phyloP scores from a whole-genome alignment of 2,329 filamentous ascomycete genomes.

The Trichoderma semiorbis region DNA sequence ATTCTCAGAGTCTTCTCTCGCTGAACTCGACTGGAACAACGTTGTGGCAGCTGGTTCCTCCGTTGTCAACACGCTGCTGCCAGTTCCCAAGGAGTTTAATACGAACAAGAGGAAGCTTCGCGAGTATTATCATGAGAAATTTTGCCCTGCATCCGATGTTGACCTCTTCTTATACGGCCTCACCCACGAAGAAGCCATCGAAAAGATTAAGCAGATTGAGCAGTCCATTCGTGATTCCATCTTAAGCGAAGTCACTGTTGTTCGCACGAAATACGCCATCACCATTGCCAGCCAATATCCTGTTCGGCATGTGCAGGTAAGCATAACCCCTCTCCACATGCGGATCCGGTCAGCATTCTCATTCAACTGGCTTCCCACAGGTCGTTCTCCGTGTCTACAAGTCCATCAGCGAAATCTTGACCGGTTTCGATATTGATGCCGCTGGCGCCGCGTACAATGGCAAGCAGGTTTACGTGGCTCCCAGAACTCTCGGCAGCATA shows the following conservation, averaged over 20 bases:
- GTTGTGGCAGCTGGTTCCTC: constrained; percentile 78
- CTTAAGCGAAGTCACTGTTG: constrained; percentile 76
- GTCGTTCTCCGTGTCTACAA: constrained; percentile 85
- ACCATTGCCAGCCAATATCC: constrained; percentile 84
- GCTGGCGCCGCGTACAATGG: constrained; percentile 79
- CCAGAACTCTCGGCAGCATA: constrained; percentile 72
- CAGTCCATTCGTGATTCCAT: constrained; percentile 70
- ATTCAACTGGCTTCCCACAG: constrained; percentile 35
- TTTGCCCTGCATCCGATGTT: constrained; percentile 81
- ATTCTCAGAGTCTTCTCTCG: constrained; percentile 75
- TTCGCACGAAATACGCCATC: constrained; percentile 82
- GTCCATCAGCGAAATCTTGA: constrained; percentile 77
- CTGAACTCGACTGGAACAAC: constrained; percentile 77
- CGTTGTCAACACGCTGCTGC: constrained; percentile 74
- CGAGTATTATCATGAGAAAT: constrained; percentile 76
- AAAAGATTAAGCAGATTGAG: constrained; percentile 84
- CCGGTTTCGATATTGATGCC: constrained; percentile 85
- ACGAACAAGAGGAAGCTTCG: constrained; percentile 60
- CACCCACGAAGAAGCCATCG: constrained; percentile 69
- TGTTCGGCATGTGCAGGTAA: constrained; percentile 69
- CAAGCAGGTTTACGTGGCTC: constrained; percentile 72
- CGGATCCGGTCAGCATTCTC: not conserved
- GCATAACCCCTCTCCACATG: not conserved
- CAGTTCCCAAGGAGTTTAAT: constrained; percentile 61
- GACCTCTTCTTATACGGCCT: constrained; percentile 83